phyloP scores from a whole-genome alignment of 495 filamentous ascomycete species.

The Aspergillus egyptiacus region DNA sequence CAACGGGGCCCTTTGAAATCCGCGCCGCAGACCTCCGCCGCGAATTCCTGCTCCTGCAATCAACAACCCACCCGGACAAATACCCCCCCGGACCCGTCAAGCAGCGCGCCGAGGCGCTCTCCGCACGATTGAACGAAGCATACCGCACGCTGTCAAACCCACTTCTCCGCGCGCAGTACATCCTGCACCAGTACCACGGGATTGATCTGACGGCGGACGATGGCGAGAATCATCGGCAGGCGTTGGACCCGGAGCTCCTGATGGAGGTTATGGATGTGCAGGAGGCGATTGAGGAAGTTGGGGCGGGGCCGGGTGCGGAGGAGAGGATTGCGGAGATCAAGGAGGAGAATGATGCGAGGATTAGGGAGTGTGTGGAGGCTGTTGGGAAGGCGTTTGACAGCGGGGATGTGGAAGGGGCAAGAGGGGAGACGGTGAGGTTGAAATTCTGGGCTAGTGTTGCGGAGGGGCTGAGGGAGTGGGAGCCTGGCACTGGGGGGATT shows the following conservation, averaged over 20 bases:
- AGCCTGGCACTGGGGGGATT: constrained; percentile 61
- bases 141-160: constrained; percentile 77
- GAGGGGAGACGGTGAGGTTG: constrained; percentile 65
- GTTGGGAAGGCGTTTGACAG: constrained; percentile 58
- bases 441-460: constrained; percentile 89
- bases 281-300: constrained; percentile 71
- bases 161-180: constrained; percentile 75
- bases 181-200: constrained; percentile 60
- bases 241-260: constrained; percentile 64
- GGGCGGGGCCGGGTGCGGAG: constrained; percentile 49
- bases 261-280: constrained; percentile 83
- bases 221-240: constrained; percentile 49
- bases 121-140: constrained; percentile 78
- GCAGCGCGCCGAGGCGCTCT: constrained; percentile 62
- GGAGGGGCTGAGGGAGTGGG: constrained; percentile 77
- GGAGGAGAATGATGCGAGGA: constrained; percentile 60
- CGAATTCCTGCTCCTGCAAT: constrained; percentile 84
- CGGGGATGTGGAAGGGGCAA: constrained; percentile 62
- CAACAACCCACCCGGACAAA: constrained; percentile 75
- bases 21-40: constrained; percentile 57
- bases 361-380: constrained; percentile 50
- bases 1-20: constrained; percentile 67
- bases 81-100: constrained; percentile 51
- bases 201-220: constrained; percentile 70
- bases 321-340: constrained; percentile 55